Evolutionary conservation across 106 monocot species (phyloP).

Genomic region (Allium cepa): DNA sequence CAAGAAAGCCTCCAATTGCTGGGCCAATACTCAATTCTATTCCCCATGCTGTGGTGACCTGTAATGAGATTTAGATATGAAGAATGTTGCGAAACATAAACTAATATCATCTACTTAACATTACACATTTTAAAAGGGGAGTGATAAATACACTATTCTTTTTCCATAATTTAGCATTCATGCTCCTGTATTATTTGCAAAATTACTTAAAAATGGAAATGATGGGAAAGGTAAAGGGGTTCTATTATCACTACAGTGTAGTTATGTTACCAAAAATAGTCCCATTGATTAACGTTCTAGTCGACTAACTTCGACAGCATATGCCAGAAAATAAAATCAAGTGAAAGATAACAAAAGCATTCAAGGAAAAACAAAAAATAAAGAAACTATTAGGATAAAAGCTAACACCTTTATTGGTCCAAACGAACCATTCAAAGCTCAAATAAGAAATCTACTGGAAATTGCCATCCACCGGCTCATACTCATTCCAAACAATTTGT

Average conservation of each 20-base stretch:
- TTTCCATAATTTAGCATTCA: not conserved
- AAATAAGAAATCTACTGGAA: slow-evolving; percentile 70
- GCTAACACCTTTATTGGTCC: slow-evolving; percentile 52
- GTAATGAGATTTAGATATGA: not conserved
- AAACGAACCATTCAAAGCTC: slow-evolving; percentile 71
- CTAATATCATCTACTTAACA: no score
- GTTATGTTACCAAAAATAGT: no score
- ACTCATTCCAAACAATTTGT: slow-evolving; percentile 81
- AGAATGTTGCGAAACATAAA: no score
- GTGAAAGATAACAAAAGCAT: slow-evolving; percentile 3
- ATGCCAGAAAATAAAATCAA: slow-evolving; percentile 35
- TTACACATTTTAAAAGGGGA: not conserved
- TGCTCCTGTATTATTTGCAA: no score
- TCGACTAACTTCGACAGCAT: slow-evolving; percentile 46
- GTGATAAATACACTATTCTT: not conserved
- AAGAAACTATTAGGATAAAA: no score
- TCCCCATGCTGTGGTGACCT: slow-evolving; percentile 63
- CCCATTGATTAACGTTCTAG: slow-evolving; percentile 61
- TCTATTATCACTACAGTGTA: not conserved
- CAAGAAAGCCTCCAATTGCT: slow-evolving; percentile 62
- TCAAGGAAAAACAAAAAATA: no score
- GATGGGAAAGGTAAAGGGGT: not conserved
- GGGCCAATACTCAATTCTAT: slow-evolving; percentile 63
- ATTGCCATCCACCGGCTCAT: slow-evolving; percentile 85
- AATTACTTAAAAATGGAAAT: not conserved